Evolutionary conservation across 2,329 filamentous ascomycete species (phyloP).

Genomic region (Graphiopsis chlorocephala): DNA sequence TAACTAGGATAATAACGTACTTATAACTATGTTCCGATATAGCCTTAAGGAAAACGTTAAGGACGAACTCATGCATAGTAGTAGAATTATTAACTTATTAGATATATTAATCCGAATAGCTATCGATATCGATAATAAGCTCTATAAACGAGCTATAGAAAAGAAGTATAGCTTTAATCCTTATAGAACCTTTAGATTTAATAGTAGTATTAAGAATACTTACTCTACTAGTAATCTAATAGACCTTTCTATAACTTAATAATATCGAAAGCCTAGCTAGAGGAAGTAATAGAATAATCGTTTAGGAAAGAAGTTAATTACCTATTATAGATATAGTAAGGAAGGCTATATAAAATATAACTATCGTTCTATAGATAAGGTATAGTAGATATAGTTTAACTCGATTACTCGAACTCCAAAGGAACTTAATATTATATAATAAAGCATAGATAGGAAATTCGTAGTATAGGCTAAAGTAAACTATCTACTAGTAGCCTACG

Average conservation of each 20-base stretch:
- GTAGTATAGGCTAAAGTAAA: too few species aligned
- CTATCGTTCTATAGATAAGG: background rate
- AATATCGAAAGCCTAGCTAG: background rate
- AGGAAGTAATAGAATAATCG: background rate
- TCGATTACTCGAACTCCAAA: background rate
- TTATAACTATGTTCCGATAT: slow-evolving; percentile 1
- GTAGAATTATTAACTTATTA: background rate
- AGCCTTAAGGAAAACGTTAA: slow-evolving; percentile 13
- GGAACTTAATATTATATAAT: background rate
- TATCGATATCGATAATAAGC: background rate
- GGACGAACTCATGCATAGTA: slow-evolving; percentile 5
- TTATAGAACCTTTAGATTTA: background rate
- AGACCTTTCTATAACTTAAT: background rate
- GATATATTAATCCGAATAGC: background rate
- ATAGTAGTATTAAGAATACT: background rate
- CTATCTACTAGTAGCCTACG: too few species aligned
- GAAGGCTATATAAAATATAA: background rate
- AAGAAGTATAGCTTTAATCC: background rate
- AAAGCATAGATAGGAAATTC: background rate
- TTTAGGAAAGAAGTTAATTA: background rate
- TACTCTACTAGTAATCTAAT: background rate
- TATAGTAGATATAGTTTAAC: background rate
- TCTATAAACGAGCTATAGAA: slow-evolving; percentile 2
- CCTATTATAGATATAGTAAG: slow-evolving; percentile 3
- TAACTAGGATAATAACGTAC: background rate